Base-by-base conservation (phyloP, 2,329 filamentous ascomycete genomes). In the Exophiala mesophila region DNA sequence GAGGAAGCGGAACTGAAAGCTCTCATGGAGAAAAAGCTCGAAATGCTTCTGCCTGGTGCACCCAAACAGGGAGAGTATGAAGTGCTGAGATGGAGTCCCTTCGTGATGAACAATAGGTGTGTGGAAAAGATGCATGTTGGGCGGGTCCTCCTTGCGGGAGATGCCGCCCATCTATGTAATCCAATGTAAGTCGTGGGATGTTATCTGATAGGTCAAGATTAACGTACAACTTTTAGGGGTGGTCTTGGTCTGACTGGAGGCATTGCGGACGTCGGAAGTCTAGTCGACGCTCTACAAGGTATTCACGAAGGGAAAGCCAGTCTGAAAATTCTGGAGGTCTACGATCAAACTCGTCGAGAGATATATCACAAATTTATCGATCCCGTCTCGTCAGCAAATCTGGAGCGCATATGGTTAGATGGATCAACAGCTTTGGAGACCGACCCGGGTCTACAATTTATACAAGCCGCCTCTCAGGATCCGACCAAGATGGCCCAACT, bases 231-330 rank as follows among this genome's bases (percentile, higher is more conserved):
- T 18, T 68, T 16, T 1, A 41, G 38, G 59, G 78, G 78, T 35
- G 78, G 78, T 0, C 63, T 81, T 9, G 78, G 78, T 2, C 72
- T 82, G 36, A 81, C 77, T 0, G 77, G 77, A 4, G 78, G 78
- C 0, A 76, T 82, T 41, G 74, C 16, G 23, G 23, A 39, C 23
- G 36, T 31, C 19, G n/a, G 28, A 16, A 30, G 36, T 26, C 12
- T 28, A 70, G 71, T 60, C 78, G 78, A 36, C 77, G 78, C 0
- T 63, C 81, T 12, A 13, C 29, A 31, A 13, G 29, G 29, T 5
- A 31, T 31, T 13, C 29, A 31, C 29, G 29, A 31, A 31, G 29
- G n/a, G 17, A 31, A 13, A 16, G 29, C 29, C 29, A 31, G 29
- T 31, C 17, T 31, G n/a, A 31, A 31, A 31, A 31, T 31, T 16